Percentiles rank a stretch among this genome's conserved stretches.
phyloP scores from a whole-genome alignment of 306 rosid species.

The Quillaja saponaria region DNA sequence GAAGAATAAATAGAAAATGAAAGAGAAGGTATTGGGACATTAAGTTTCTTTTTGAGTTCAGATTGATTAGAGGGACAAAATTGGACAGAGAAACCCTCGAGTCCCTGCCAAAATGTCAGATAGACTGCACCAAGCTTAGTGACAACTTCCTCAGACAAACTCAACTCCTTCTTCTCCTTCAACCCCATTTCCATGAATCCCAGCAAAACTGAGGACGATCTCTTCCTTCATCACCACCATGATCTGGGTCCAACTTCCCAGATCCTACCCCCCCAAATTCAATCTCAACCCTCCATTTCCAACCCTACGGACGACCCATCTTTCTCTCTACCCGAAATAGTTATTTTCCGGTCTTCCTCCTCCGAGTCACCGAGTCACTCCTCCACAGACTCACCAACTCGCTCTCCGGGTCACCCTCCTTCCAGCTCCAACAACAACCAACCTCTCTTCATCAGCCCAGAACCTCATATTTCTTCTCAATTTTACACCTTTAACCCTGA shows the following conservation, averaged over 20 bases:
- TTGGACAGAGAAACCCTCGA: conserved; percentile 4
- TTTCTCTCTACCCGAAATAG: conserved; percentile 76
- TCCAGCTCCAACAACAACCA: conserved; percentile 21
- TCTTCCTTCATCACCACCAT: conserved; percentile 51
- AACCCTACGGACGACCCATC: conserved; percentile 38
- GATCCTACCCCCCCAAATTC: conserved; percentile 35
- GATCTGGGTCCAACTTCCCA: conserved; percentile 48
- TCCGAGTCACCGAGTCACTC: conserved; percentile 42
- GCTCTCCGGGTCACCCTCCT: conserved; percentile 23
- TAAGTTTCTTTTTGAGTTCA: not conserved
- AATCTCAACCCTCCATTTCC: conserved; percentile 50
- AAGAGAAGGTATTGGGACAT: not conserved
- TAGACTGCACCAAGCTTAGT: conserved; percentile 6
- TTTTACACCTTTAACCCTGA: conserved; percentile 92
- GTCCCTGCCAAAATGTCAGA: conserved; percentile 28
- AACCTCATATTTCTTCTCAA: conserved; percentile 86
- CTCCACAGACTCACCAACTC: conserved; percentile 37
- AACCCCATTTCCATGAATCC: conserved; percentile 60
- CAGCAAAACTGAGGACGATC: conserved; percentile 70
- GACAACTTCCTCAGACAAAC: not conserved
- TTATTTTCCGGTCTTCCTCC: conserved; percentile 65
- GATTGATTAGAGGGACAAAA: not conserved
- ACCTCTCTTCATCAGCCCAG: conserved; percentile 66
- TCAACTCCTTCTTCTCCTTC: not conserved
- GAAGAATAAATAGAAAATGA: no score